Conservation (phyloP, 1,139 yeast genomes). For the Komagataea norvegica region DNA sequence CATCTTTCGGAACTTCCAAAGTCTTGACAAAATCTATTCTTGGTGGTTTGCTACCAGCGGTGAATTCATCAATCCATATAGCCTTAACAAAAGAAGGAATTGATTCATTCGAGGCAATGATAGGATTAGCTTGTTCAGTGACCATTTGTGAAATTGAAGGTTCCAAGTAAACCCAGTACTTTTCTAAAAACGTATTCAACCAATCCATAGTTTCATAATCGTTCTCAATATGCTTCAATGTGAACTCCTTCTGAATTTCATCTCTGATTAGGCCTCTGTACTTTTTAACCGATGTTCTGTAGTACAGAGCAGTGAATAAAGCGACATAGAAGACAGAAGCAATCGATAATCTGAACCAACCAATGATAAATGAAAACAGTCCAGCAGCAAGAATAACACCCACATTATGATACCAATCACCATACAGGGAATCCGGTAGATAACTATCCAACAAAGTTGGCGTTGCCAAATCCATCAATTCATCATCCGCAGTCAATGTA, state of each 20-base stretch:
- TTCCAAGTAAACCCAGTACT: slow-evolving; percentile 87
- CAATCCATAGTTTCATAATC: slow-evolving; percentile 95
- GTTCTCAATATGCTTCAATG: slow-evolving; percentile 72
- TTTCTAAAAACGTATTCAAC: slow-evolving; percentile 81
- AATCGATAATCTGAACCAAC: slow-evolving; percentile 69
- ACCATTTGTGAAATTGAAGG: slow-evolving; percentile 87
- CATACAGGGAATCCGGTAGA: slow-evolving; percentile 69
- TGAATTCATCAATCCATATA: slow-evolving; percentile 81
- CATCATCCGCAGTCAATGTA: slow-evolving; percentile 61
- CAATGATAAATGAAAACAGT: slow-evolving; percentile 69
- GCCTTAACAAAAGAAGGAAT: slow-evolving; percentile 80
- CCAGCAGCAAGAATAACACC: slow-evolving; percentile 65
- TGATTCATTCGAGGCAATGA: slow-evolving; percentile 64
- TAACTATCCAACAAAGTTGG: slow-evolving; percentile 66
- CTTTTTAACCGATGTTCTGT: slow-evolving; percentile 78
- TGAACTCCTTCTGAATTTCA: slow-evolving; percentile 78
- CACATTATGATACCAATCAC: slow-evolving; percentile 94
- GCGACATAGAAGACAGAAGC: slow-evolving; percentile 78
- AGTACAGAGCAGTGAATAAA: slow-evolving; percentile 55
- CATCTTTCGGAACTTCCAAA: slow-evolving; percentile 79
- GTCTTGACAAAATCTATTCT: slow-evolving; percentile 87
- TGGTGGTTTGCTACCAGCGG: slow-evolving; percentile 93
- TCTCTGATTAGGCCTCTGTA: slow-evolving; percentile 73
- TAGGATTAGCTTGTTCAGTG: slow-evolving; percentile 78
- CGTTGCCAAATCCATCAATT: slow-evolving; percentile 59